These are phyloP conservation scores for Nannochloris sp. DNA, from an alignment of 139 green algal species.

Conservation along the genomic window DNA sequence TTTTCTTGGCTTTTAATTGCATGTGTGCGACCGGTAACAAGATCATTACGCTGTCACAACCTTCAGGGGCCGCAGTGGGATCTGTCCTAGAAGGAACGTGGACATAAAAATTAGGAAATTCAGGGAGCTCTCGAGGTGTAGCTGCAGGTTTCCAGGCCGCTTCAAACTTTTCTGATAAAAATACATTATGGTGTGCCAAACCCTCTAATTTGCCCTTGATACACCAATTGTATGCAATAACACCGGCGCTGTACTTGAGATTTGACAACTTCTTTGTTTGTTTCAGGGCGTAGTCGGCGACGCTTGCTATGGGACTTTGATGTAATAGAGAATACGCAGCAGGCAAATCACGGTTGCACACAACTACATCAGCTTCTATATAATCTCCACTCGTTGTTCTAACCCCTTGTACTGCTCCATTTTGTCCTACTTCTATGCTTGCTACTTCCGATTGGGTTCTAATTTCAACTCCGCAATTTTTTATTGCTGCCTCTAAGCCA, in stretches of 20 bases:
- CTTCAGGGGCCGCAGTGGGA: constrained; percentile 55
- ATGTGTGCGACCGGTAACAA: constrained; percentile 74
- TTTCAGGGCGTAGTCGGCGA: not conserved
- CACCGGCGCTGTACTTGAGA: constrained; percentile 58
- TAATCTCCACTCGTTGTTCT: constrained; percentile 32
- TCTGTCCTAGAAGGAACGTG: constrained; percentile 68
- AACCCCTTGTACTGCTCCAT: constrained; percentile 43
- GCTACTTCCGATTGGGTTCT: constrained; percentile 27
- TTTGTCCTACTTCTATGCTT: constrained; percentile 12
- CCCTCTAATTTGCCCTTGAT: constrained; percentile 25
- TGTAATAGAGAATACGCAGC: constrained; percentile 44
- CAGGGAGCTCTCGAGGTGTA: constrained; percentile 30
- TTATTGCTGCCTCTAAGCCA: constrained; percentile 17
- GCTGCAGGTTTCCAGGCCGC: constrained; percentile 49
- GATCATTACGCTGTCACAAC: constrained; percentile 53
- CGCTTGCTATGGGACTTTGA: not conserved
- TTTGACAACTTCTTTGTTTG: constrained; percentile 13
- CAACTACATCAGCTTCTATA: constrained; percentile 54
- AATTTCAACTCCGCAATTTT: constrained; percentile 41
- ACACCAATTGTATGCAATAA: constrained; percentile 75
- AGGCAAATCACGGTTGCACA: constrained; percentile 61
- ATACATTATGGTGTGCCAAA: constrained; percentile 82
- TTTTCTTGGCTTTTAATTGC: constrained; percentile 45
- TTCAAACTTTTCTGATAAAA: constrained; percentile 55
- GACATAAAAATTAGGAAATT: constrained; percentile 81